Evolutionary conservation across 23 red algal species (phyloP), one percentile per base, ranked within the genome.

Genomic region (Pyropia yezoensis): DNA sequence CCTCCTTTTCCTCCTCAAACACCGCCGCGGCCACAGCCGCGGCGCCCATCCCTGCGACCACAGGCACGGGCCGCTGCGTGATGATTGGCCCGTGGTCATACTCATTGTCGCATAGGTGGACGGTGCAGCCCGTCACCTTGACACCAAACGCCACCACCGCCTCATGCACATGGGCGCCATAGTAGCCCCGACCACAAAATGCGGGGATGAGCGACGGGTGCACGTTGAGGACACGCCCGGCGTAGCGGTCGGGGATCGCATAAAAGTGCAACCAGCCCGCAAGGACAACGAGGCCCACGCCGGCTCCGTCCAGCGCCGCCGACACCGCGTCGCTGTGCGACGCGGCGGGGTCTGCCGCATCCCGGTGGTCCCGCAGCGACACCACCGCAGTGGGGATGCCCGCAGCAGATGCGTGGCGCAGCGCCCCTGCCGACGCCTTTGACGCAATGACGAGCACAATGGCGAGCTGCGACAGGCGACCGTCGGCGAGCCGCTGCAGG

Each of bases 191-290:
- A n/a, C 94, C 94, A 59, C 94, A 98, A 69, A 98, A 98, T n/a
- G 94, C 64, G 11, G 94, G 94, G 54, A 98, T 82, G 12, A 98
- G 60, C 53, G 81, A 81, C 63, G 94, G 94, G 82, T 98, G 94
- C 33, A 98, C 91, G 51, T 98, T 98, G 22, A 98, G 61, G 27
- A 98, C 94, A 16, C 80, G 83, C 2, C 76, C 72, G 17, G 53
- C 52, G 61, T 78, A 98, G 16, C 83, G 79, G 16, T 56, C 15
- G 14, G 94, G 94, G 24, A 98, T 98, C 39, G 27, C 70, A 34
- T 88, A 98, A 65, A 98, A 98, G 47, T 98, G 94, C 70, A 98
- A 74, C 78, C 85, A 98, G 49, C 94, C 94, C 15, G 94, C 94
- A 39, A 98, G 63, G 1, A 98, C 86, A 18, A 91, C 83, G 17